Evolutionary conservation across 164 flowering plant species (phyloP), one percentile per base, ranked within the genome.

Genomic region (Magnolia changhungtana): DNA sequence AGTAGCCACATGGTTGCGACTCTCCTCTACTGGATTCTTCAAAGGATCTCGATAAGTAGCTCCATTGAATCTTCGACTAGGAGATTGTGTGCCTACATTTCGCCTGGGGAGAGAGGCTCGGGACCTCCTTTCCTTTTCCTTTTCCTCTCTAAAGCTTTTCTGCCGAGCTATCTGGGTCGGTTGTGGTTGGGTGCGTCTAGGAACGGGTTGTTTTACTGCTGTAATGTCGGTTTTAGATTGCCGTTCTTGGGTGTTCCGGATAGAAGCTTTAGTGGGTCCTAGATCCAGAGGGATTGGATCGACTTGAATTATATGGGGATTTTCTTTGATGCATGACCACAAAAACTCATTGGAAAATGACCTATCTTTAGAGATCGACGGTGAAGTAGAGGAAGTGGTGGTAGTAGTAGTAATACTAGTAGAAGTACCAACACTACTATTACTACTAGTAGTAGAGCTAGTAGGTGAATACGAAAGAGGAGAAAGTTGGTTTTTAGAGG

Each of bases 301-400:
- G 1, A 67, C 75, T n/a, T 75, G 77, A 23, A 83, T n/a, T 14
- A 87, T 63, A 9, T 90, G 94, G 1, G 91, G 92, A 77, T 90
- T 88, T 37, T 91, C 91, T 77, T 85, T 89, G 55, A 80, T 80
- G 72, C 89, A 87, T 9, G 91, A 78, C 82, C 83, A 45, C 79
- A 87, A 81, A 72, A 87, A 89, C 73, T 92, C 94, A 63, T 88
- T 90, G 18, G 96, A 88, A 76, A 89, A 91, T 1, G 89, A 81
- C 10, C 85, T 67, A 21, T 83, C 86, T 27, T 80, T 81, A 1
- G 85, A 71, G 50, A 59, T 67, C 61, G 79, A 74, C 18, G 72
- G 50, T 67, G n/a, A 29, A 3, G 87, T 68, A 10, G 87, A 80
- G 0, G 88, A 69, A 20, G 82, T 75, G 0, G 85, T 77, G 4